These are phyloP conservation scores for Paraphaeosphaeria sporulosa DNA, from an alignment of 2,329 filamentous ascomycete genomes.

Conservation along the genomic window DNA sequence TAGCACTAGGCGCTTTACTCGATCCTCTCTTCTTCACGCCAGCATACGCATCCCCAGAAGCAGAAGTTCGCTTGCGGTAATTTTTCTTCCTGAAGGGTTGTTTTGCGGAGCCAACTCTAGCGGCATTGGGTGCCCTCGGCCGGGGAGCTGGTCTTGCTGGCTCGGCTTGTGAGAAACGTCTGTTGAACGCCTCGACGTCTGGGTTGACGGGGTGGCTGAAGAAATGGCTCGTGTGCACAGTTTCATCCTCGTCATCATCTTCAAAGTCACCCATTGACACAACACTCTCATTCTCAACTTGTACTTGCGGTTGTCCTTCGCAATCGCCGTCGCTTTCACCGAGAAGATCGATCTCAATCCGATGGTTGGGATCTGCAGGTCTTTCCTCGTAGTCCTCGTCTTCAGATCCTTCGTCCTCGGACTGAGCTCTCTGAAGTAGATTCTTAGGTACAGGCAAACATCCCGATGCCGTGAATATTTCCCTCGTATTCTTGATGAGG, in stretches of 20 bases:
- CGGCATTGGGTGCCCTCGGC: slow-evolving; percentile 19
- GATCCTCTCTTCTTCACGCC: slow-evolving; percentile 31
- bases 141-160: slow-evolving; percentile 16
- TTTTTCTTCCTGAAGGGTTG: slow-evolving; percentile 28
- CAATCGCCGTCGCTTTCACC: slow-evolving; percentile 39
- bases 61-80: slow-evolving; percentile 27
- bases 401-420: slow-evolving; percentile 40
- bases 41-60: slow-evolving; percentile 22
- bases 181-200: slow-evolving; percentile 41
- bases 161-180: slow-evolving; percentile 30
- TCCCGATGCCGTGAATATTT: slow-evolving; percentile 24
- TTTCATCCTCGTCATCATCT: slow-evolving; percentile 30
- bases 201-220: slow-evolving; percentile 37
- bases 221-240: slow-evolving; percentile 36
- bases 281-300: slow-evolving; percentile 27
- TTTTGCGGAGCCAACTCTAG: slow-evolving; percentile 26
- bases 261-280: slow-evolving; percentile 32
- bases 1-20: slow-evolving; percentile 22
- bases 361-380: slow-evolving; percentile 59
- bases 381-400: slow-evolving; percentile 48
- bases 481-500: slow-evolving; percentile 57
- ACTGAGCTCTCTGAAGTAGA: slow-evolving; percentile 11
- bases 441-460: slow-evolving; percentile 25
- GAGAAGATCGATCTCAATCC: slow-evolving; percentile 57
- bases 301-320: slow-evolving; percentile 11